Percentiles rank a stretch among this genome's conserved stretches.
These are phyloP conservation scores for Haplosporangium gracile DNA, from an alignment of 192 early-diverging fungal species.

Conservation along the genomic window DNA sequence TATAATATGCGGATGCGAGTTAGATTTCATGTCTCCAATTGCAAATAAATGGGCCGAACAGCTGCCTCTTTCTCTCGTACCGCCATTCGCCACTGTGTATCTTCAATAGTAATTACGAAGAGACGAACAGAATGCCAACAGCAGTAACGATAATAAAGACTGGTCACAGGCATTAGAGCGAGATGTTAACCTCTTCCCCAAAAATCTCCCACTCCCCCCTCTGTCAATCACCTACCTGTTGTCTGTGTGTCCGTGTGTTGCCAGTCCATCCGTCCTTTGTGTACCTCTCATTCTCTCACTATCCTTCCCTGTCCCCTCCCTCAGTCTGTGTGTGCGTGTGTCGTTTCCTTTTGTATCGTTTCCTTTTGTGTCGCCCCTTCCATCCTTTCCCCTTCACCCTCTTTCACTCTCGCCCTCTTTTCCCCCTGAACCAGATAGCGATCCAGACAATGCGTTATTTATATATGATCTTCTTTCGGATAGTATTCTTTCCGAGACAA, in stretches of 20 bases:
- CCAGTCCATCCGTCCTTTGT: no score
- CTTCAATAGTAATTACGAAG: not conserved
- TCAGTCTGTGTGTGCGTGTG: not conserved
- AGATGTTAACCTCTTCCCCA: not conserved
- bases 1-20: not conserved
- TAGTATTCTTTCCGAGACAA: not conserved
- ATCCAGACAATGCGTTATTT: not conserved
- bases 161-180: not conserved
- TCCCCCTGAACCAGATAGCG: not conserved
- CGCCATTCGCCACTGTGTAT: not conserved
- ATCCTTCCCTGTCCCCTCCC: not conserved
- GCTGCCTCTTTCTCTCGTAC: not conserved
- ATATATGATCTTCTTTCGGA: not conserved
- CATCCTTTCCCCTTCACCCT: not conserved
- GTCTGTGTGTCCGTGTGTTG: no score
- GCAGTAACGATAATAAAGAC: not conserved
- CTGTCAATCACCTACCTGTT: no score
- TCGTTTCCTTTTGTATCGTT: not conserved
- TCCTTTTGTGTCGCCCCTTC: not conserved
- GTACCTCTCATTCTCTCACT: no score
- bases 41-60: not conserved
- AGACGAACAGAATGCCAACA: not conserved
- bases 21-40: not conserved
- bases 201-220: no score
- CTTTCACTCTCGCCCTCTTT: not conserved